Percentiles rank a stretch among this genome's conserved stretches.
phyloP scores from a whole-genome alignment of 2,329 filamentous ascomycete species.

The Coniella vitis region DNA sequence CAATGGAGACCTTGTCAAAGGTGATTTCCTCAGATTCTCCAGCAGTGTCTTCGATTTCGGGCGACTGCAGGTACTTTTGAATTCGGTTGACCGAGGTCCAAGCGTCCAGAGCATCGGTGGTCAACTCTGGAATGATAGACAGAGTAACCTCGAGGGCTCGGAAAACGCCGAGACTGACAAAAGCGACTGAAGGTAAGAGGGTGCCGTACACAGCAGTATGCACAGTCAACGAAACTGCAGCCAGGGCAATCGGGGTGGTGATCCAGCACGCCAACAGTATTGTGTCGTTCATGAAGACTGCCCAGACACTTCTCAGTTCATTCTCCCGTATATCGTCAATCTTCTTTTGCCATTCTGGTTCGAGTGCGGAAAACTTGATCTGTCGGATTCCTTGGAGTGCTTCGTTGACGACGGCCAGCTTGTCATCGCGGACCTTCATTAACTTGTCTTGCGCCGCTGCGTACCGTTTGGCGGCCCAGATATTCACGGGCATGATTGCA shows the following conservation, averaged over 20 bases:
- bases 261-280: constrained; percentile 63
- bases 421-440: constrained; percentile 71
- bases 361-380: constrained; percentile 77
- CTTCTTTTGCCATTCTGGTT: constrained; percentile 66
- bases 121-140: constrained; percentile 64
- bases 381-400: constrained; percentile 73
- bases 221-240: constrained; percentile 61
- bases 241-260: constrained; percentile 64
- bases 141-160: constrained; percentile 66
- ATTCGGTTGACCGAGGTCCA: constrained; percentile 68
- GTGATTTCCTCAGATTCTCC: constrained; percentile 51
- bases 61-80: constrained; percentile 60
- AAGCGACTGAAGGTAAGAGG: constrained; percentile 66
- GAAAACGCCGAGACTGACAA: constrained; percentile 71
- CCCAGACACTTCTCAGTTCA: constrained; percentile 62
- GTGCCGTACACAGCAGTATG: constrained; percentile 59
- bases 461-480: constrained; percentile 59
- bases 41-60: constrained; percentile 53
- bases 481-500: constrained; percentile 61
- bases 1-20: constrained; percentile 62
- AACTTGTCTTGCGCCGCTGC: constrained; percentile 58
- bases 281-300: constrained; percentile 57
- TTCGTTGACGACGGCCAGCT: constrained; percentile 70
- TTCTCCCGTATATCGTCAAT: constrained; percentile 58
- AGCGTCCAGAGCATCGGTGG: constrained; percentile 63